These are phyloP conservation scores for Tardiomyces depauwii DNA, from an alignment of 1,139 yeast species.

Conservation along the genomic window DNA sequence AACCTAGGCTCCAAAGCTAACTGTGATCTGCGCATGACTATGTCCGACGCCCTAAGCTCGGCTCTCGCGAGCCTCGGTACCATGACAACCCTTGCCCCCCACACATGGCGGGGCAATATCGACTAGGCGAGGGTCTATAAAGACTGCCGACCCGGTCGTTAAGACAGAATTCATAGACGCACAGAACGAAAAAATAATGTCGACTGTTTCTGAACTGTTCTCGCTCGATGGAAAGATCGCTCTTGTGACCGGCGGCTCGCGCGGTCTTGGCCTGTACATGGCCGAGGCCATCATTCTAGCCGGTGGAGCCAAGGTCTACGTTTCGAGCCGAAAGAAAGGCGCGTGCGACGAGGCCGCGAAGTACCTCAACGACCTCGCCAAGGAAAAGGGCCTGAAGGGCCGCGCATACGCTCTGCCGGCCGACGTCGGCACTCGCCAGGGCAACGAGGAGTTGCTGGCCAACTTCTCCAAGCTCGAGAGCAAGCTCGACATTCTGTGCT, in stretches of 20 bases:
- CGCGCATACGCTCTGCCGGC: slow-evolving; percentile 47
- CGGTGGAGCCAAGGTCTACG: slow-evolving; percentile 53
- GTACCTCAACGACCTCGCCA: slow-evolving; percentile 37
- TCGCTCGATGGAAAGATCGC: slow-evolving; percentile 54
- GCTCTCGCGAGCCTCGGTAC: too few relatives aligned
- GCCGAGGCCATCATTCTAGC: slow-evolving; percentile 55
- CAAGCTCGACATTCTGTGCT: slow-evolving; percentile 52
- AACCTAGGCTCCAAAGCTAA: too few relatives aligned
- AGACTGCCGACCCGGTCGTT: too few relatives aligned
- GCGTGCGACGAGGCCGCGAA: slow-evolving; percentile 54
- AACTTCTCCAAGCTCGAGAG: slow-evolving; percentile 33
- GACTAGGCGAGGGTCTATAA: too few relatives aligned
- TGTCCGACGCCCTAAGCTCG: too few relatives aligned
- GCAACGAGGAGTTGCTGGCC: slow-evolving; percentile 36
- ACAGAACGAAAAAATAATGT: too few relatives aligned
- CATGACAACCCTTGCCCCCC: too few relatives aligned
- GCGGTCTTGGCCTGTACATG: slow-evolving; percentile 63
- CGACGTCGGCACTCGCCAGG: slow-evolving; percentile 44
- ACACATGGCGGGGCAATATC: too few relatives aligned
- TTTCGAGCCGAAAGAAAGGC: slow-evolving; percentile 53
- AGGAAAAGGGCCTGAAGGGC: slow-evolving; percentile 31
- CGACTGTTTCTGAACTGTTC: slow-evolving; percentile 12
- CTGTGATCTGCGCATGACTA: too few relatives aligned
- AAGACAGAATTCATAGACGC: too few relatives aligned
- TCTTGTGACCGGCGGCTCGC: slow-evolving; percentile 67